A percentile compares a stretch with the other conserved stretches of the same genome.
These are phyloP conservation scores for Fusarium redolens DNA, from an alignment of 2,329 filamentous ascomycete species.

Conservation along the genomic window DNA sequence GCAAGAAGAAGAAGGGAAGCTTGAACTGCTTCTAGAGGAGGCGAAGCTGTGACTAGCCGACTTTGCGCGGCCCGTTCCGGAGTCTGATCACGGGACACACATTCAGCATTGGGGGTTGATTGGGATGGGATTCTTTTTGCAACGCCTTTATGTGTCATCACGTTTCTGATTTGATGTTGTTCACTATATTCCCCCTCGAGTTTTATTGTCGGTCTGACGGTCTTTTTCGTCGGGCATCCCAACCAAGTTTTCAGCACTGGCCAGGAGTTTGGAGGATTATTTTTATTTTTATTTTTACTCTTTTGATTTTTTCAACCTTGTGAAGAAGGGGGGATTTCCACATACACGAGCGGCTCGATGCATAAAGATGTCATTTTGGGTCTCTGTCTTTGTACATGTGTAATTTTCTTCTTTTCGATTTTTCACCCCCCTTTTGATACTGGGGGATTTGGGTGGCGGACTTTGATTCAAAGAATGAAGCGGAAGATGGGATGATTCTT, in stretches of 20 bases:
- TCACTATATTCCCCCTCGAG: slow-evolving; percentile 43
- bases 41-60: slow-evolving; percentile 39
- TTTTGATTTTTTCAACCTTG: slow-evolving; percentile 13
- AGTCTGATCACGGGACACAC: slow-evolving; percentile 15
- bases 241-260: slow-evolving; percentile 44
- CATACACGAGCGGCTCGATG: slow-evolving; percentile 44
- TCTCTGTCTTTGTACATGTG: slow-evolving; percentile 32
- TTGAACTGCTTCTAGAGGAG: slow-evolving; percentile 91
- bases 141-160: slow-evolving; percentile 43
- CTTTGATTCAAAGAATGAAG: slow-evolving; percentile 39
- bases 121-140: slow-evolving; percentile 15
- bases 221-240: slow-evolving; percentile 23
- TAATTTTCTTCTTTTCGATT: slow-evolving; percentile 22
- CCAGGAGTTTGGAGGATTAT: slow-evolving; percentile 48
- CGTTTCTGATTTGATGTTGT: slow-evolving; percentile 42
- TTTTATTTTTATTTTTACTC: slow-evolving; percentile 3
- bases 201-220: slow-evolving; percentile 39
- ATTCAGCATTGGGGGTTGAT: slow-evolving; percentile 19
- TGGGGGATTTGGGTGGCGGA: slow-evolving; percentile 25
- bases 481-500: slow-evolving; percentile 45
- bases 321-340: slow-evolving; percentile 39
- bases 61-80: slow-evolving; percentile 3
- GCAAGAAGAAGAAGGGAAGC: slow-evolving; percentile 95
- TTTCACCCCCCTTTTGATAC: too few species aligned
- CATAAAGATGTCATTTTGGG: slow-evolving; percentile 37